Base-by-base conservation (phyloP, 2,329 filamentous ascomycete species). In the Fusarium penzigii region DNA sequence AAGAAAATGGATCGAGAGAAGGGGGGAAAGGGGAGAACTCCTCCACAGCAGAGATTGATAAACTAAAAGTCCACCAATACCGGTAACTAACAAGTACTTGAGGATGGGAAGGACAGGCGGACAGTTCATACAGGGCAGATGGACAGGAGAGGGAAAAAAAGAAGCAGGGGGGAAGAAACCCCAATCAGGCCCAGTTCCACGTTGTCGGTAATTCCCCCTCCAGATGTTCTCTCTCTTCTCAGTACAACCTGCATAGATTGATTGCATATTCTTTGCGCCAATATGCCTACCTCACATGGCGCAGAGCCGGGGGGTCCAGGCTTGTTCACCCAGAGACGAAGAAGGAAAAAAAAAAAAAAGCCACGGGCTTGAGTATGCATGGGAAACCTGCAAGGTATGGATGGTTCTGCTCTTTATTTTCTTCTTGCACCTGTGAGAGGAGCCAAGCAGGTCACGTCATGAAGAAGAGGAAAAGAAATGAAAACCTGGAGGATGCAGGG, bases 121-220 rank as follows among this genome's bases (percentile, higher is more conserved):
- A 7, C 20, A 25, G 4, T 25, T 25, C 20, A 25, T 25, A 25
- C 20, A 25, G 20, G 20, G 20, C 20, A 25, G 5, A 25, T 4
- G 20, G 39, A 41, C 13, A 16, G 12, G 39, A 44, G 32, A 45
- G 36, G 17, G 32, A 32, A 17, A 25, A 36, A 40, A 39, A 48
- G 39, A 45, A 17, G 46, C 45, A 45, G 43, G 48, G 46, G 51
- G 51, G 53, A 44, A 57, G 53, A 59, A 63, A 57, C 48, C 58
- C 32, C 32, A 36, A 44, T 51, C 49, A 47, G 62, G 59, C 66
- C 67, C 67, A 57, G 65, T 61, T 55, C 68, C 68, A 63, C 62
- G 67, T 69, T 63, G 52, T 65, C 63, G 66, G 68, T 63, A 57
- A 51, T 39, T 25, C 20, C 20, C 47, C 42, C 38, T 48, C 42